Evolutionary conservation across 2,329 filamentous ascomycete genomes (phyloP), one percentile per base, ranked within the genome.

Genomic region (Didymella exigua): DNA sequence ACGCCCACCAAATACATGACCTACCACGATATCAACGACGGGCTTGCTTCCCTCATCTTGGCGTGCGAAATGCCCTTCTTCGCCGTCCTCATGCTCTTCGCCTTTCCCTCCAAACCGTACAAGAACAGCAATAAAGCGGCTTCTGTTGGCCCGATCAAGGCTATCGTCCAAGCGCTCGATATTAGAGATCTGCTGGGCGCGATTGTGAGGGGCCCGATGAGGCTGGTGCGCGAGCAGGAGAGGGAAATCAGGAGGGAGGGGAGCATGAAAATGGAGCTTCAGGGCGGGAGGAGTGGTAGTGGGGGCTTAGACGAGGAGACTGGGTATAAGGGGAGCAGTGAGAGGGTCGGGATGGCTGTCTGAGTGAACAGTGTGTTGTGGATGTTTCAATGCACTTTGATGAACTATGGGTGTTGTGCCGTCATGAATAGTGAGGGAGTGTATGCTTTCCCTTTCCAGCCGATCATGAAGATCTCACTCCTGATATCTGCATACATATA

Each of bases 31-130:
- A 49, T 72, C 43, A 61, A 65, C 40, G 61, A 54, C 21, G 66
- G 59, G 2, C 64, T 73, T 13, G 62, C 71, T 0, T 61, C 61
- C 8, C 62, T 72, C n/a, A 56, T 71, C 10, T 62, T 72, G 27
- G 62, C 65, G 14, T 65, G 64, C 56, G 70, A 73, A 60, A 71
- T 72, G 69, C 71, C 70, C 3, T 26, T 71, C 26, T 73, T 73
- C 53, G 63, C 67, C 4, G 23, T 67, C 33, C 53, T 72, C 4
- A 53, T 73, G 18, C 16, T 67, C 30, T 55, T 67, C 30, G 67
- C 69, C 0, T 73, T 70, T 34, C 58, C 66, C 0, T 65, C 66
- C 5, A 60, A 58, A 24, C 61, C 60, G 1, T 71, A 71, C 41
- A 65, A 59, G 26, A 49, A 56, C 14, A 45, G 31, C 10, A 46